These are phyloP conservation scores for Furcasterigmium furcatum DNA, from an alignment of 2,329 filamentous ascomycete genomes.

Conservation along the genomic window DNA sequence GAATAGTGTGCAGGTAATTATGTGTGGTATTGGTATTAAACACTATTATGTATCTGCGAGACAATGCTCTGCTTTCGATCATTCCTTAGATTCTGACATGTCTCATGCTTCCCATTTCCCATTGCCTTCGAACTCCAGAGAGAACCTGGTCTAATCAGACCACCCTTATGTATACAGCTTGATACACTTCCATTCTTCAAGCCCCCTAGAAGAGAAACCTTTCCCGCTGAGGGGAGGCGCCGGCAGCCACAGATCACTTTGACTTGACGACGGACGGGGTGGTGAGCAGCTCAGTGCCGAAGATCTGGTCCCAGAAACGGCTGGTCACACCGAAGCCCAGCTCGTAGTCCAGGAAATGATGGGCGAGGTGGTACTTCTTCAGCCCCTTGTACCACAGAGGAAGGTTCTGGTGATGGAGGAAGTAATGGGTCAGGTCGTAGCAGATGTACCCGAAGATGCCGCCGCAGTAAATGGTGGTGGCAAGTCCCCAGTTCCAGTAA, in stretches of 20 bases:
- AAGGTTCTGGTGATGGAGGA: conserved; percentile 91
- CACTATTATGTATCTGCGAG: conserved; percentile 1
- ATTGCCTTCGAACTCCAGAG: too few relatives aligned
- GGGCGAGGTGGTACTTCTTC: conserved; percentile 96
- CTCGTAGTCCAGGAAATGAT: conserved; percentile 97
- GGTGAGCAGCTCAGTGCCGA: conserved; percentile 73
- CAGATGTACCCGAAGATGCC: conserved; percentile 94
- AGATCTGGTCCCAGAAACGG: conserved; percentile 91
- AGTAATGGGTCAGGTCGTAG: conserved; percentile 98
- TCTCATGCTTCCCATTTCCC: too few relatives aligned
- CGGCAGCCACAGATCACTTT: conserved; percentile 22
- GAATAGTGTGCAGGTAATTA: too few relatives aligned
- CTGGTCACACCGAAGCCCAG: conserved; percentile 97
- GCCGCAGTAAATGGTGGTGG: conserved; percentile 76
- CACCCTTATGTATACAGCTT: too few relatives aligned
- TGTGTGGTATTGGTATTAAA: conserved; percentile 2
- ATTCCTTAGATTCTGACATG: too few relatives aligned
- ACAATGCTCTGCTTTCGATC: too few relatives aligned
- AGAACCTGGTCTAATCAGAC: too few relatives aligned
- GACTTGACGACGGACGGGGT: conserved; percentile 28
- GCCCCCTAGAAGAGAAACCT: too few relatives aligned
- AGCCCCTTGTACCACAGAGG: conserved; percentile 85
- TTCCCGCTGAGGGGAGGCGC: too few relatives aligned
- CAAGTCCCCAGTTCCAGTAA: conserved; percentile 80
- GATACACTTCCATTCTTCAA: too few relatives aligned